phyloP scores from a whole-genome alignment of 306 rosid genomes.

The Dalbergia cultrata region DNA sequence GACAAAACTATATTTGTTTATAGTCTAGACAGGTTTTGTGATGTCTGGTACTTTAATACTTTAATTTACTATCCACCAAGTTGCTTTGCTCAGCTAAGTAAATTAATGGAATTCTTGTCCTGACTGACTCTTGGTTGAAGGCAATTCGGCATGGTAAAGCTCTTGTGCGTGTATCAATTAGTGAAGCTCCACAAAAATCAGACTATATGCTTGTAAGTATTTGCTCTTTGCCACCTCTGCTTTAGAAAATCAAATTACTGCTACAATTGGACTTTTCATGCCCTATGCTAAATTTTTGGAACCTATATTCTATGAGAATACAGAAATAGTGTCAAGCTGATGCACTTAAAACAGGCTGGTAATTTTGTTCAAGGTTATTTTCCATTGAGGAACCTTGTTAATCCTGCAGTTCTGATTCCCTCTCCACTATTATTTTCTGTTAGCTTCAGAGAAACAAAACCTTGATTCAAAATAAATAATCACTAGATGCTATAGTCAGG shows the following conservation, averaged over 20 bases:
- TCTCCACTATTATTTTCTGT: background rate
- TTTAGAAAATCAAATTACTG: background rate
- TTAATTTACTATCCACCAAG: conserved; percentile 1
- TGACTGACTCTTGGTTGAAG: conserved; percentile 59
- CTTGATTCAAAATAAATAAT: conserved; percentile 5
- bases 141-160: conserved; percentile 86
- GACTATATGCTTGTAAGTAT: conserved; percentile 81
- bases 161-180: conserved; percentile 76
- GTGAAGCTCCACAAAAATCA: conserved; percentile 69
- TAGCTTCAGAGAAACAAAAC: background rate
- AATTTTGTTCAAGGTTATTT: conserved; percentile 37
- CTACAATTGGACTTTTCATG: conserved; percentile 3
- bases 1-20: conserved; percentile 13
- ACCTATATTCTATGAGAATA: conserved; percentile 34
- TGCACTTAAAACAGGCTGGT: conserved; percentile 21
- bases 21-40: conserved; percentile 19
- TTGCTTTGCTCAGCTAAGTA: conserved; percentile 43
- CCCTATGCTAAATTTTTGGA: conserved; percentile 12
- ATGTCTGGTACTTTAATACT: conserved; percentile 27
- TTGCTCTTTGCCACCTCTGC: conserved; percentile 34
- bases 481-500: background rate
- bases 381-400: background rate
- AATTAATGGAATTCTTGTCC: conserved; percentile 41
- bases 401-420: background rate
- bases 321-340: conserved; percentile 15